A percentile compares a stretch with the other conserved stretches of the same genome.
phyloP scores from a whole-genome alignment of 129 eudicot species.

The Centrapalus pauciflorus region DNA sequence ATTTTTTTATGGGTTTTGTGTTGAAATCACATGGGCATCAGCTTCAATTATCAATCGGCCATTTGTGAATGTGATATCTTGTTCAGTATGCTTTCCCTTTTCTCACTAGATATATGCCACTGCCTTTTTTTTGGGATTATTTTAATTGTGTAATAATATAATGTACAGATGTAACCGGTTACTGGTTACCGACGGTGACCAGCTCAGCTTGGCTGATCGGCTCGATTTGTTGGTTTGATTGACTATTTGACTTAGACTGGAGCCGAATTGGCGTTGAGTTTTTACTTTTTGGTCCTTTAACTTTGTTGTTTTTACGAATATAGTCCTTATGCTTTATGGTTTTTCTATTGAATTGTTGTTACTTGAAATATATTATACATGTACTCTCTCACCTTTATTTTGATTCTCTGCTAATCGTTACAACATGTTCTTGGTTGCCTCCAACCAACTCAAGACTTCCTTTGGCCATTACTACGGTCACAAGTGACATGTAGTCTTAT shows the following conservation, averaged over 20 bases:
- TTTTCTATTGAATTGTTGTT: too few relatives aligned
- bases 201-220: slow-evolving; percentile 16
- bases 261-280: background rate
- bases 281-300: slow-evolving; percentile 2
- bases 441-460: too few relatives aligned
- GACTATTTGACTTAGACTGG: background rate
- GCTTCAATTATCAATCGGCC: slow-evolving; percentile 2
- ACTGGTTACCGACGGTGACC: slow-evolving; percentile 1
- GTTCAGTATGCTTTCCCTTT: background rate
- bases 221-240: background rate
- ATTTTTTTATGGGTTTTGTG: background rate
- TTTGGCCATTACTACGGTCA: too few relatives aligned
- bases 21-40: slow-evolving; percentile 7
- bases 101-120: slow-evolving; percentile 15
- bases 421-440: too few relatives aligned
- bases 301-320: background rate
- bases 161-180: slow-evolving; percentile 19
- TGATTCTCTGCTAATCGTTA: too few relatives aligned
- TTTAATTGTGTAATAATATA: slow-evolving; percentile 13
- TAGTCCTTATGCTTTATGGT: too few relatives aligned
- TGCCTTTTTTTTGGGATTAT: slow-evolving; percentile 16
- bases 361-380: too few relatives aligned
- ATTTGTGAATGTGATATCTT: background rate
- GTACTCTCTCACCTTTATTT: too few relatives aligned
- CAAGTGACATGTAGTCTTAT: too few relatives aligned